Base-by-base conservation (phyloP, 2,329 filamentous ascomycete species). In the Exophiala sp. region DNA sequence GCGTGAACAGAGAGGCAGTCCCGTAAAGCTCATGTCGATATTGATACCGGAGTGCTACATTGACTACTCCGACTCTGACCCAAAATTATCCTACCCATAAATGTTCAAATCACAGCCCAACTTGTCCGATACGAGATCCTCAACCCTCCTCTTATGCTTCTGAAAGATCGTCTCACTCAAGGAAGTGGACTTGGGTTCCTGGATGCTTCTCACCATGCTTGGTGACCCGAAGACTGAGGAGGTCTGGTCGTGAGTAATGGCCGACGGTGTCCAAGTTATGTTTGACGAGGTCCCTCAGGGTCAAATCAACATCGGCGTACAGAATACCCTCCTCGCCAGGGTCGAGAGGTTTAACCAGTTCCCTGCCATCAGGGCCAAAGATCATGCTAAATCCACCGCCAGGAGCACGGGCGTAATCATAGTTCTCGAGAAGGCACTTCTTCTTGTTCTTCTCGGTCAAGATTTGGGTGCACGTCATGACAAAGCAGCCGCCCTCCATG, bases 331-430 rank as follows among this genome's bases (percentile, higher is more conserved):
- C 80, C 20, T 71, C 68, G 0, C 69, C 69, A 11, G 68, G 65
- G 3, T 67, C 50, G 5, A 75, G 34, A 0, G 70, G 63, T 35
- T 75, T 69, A 2, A 70, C 73, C 39, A 81, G 59, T 3, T 72
- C 65, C 24, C 75, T 66, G 1, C 79, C 79, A 59, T 81, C 78
- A 0, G 79, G 79, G 0, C 75, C 78, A 54, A 78, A 77, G 18
- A 81, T 72, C 73, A 35, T 35, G n/a, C 9, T n/a, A 3, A 35
- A 35, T 9, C 33, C 33, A 9, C 33, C 33, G 8, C 33, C 33
- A 2, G 33, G 33, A n/a, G 33, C n/a, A 9, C n/a, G 8, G 33
- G n/a, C 33, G 3, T 18, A 35, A 35, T 35, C 9, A 3, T 35
- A 35, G 9, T 9, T 35, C 33, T 18, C 16, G 16, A 18, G 16